Percentiles rank a stretch among this genome's conserved stretches.
Evolutionary conservation across 768 basidiomycete species (phyloP).

Genomic region (Pleurotus giganteus): DNA sequence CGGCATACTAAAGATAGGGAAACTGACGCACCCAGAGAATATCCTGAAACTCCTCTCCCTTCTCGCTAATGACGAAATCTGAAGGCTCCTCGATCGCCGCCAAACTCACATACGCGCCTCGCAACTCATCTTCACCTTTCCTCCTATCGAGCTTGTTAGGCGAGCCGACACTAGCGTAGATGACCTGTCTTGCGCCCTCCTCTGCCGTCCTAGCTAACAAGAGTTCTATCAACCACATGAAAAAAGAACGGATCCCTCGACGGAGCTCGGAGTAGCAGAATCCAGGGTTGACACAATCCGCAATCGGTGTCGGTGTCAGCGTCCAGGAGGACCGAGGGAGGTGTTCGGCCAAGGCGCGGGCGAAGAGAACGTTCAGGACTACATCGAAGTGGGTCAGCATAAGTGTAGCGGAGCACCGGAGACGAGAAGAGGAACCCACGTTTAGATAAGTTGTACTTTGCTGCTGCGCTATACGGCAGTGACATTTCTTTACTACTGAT

Average conservation of each 20-base stretch:
- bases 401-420: neutral
- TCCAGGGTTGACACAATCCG: conserved; percentile 38
- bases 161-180: conserved; percentile 27
- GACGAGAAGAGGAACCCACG: conserved; percentile 20
- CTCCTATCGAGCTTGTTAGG: conserved; percentile 8
- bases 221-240: conserved; percentile 25
- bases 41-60: conserved; percentile 26
- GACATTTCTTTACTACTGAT: conserved; percentile 27
- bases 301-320: conserved; percentile 28
- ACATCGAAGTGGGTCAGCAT: neutral
- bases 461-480: conserved; percentile 12
- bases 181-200: conserved; percentile 30
- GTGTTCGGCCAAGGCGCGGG: conserved; percentile 31
- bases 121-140: conserved; percentile 19
- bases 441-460: conserved; percentile 31
- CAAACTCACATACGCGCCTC: conserved; percentile 27
- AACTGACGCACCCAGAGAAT: conserved; percentile 31
- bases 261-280: conserved; percentile 38
- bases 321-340: conserved; percentile 20
- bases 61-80: conserved; percentile 29
- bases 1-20: neutral
- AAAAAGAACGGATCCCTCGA: conserved; percentile 16
- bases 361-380: conserved; percentile 42
- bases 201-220: conserved; percentile 35
- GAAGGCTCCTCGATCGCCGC: conserved; percentile 27